Conservation (phyloP, 306 rosid genomes). For the Cicer chorassanicum region DNA sequence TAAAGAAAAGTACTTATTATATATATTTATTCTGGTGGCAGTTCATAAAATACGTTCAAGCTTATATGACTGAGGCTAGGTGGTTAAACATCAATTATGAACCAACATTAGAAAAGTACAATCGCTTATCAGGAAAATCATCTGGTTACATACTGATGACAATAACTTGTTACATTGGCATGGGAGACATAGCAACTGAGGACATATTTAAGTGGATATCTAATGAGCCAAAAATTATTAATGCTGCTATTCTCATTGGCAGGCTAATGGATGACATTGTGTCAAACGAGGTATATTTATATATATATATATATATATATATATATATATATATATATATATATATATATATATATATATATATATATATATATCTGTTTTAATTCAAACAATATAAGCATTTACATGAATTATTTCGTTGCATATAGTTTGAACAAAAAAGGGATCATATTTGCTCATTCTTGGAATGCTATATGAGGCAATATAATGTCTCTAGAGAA, state of each 20-base stretch:
- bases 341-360: too few relatives aligned
- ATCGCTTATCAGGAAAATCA: too few relatives aligned
- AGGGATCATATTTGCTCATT: constrained; percentile 37
- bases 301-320: too few relatives aligned
- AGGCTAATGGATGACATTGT: constrained; percentile 45
- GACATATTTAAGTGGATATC: constrained; percentile 14
- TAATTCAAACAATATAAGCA: neutral
- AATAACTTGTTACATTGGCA: neutral
- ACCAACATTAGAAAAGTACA: too few relatives aligned
- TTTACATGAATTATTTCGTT: neutral
- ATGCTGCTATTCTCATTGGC: neutral
- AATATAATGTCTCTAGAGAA: constrained; percentile 41
- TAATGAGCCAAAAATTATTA: neutral
- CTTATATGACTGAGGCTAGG: too few relatives aligned
- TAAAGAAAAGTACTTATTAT: too few relatives aligned
- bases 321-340: too few relatives aligned
- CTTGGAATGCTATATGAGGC: constrained; percentile 48
- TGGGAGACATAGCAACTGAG: constrained; percentile 42
- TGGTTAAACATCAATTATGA: too few relatives aligned
- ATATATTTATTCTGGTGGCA: too few relatives aligned
- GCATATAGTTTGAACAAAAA: constrained; percentile 46
- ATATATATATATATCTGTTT: neutral
- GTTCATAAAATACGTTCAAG: too few relatives aligned
- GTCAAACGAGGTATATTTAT: constrained; percentile 46
- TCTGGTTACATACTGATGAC: too few relatives aligned